Evolutionary conservation across 163 green algal genomes (phyloP), one percentile per base, ranked within the genome.

Genomic region (Trebouxiophyceae sp.): DNA sequence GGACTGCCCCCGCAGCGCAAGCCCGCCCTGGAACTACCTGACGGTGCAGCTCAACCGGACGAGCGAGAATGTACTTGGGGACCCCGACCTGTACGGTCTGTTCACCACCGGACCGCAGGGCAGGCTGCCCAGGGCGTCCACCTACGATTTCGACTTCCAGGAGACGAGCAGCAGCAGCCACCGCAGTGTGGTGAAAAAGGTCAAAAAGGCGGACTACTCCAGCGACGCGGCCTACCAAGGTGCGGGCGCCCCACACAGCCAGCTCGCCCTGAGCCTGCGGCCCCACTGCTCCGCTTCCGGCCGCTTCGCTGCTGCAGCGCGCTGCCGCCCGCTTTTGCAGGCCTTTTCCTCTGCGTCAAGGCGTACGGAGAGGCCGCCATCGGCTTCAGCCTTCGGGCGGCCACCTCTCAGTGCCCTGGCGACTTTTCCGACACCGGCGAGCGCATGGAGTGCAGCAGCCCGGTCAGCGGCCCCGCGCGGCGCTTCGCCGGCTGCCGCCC

Each of bases 1-100:
- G 1, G 54, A 19, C 26, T 57, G 54, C 33, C 2, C 12, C 27
- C 7, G 33, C 39, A 46, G 57, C 66, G 66, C 47, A 8, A 47
- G 28, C 1, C 33, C 46, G 2, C 27, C 33, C 32, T 84, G 76
- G 77, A 79, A 79, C 27, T 74, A 77, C 61, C 59, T 84, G 5
- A 67, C 77, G 1, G 44, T 85, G 4, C 68, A 78, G 45, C 50
- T 84, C 23, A 65, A 69, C 3, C 45, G 76, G 1, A 80, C 75
- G 0, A 73, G 57, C 26, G 45, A 60, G 2, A 62, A 81, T 50
- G 59, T 69, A 23, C 24, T 47, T 0, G 77, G 73, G 2, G 79
- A 86, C 46, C 76, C 79, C 16, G 79, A 86, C 55, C 57, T 86
- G 6, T 85, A 80, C 60, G 78, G 77, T 24, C 31, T 76, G 32